Percentiles rank a stretch among this genome's conserved stretches.
phyloP scores from a whole-genome alignment of 2,329 filamentous ascomycete species.

The Hypoxylon sp. region DNA sequence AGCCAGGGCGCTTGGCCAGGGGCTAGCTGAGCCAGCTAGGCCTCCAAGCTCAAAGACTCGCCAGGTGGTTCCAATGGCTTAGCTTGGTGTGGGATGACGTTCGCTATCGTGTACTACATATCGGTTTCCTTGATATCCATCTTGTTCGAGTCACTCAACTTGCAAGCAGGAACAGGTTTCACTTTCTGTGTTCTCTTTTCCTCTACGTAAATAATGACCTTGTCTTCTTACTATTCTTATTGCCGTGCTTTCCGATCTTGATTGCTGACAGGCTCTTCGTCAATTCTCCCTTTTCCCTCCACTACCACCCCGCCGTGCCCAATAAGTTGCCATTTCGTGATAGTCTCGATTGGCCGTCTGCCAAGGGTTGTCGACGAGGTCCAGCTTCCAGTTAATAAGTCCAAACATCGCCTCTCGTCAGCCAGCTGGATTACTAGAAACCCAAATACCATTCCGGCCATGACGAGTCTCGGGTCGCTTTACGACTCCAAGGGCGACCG shows the following conservation, averaged over 20 bases:
- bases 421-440: neutral
- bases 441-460: constrained; percentile 22
- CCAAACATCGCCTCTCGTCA: neutral
- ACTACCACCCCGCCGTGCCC: neutral
- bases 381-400: neutral
- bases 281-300: neutral
- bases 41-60: neutral
- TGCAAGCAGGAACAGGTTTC: neutral
- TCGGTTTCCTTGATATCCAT: constrained; percentile 31
- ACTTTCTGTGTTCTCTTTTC: neutral
- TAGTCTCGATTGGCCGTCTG: neutral
- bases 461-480: constrained; percentile 40
- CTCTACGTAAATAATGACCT: neutral
- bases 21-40: no score
- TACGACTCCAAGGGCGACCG: constrained; percentile 42
- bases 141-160: neutral
- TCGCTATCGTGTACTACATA: constrained; percentile 25
- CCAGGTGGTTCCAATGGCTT: constrained; percentile 28
- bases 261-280: neutral
- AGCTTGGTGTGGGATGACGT: constrained; percentile 35
- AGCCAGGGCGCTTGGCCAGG: no score
- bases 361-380: neutral
- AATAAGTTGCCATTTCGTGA: no score
- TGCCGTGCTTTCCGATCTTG: neutral
- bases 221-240: neutral